phyloP scores from a whole-genome alignment of 495 filamentous ascomycete species.

The Letharia lupina region DNA sequence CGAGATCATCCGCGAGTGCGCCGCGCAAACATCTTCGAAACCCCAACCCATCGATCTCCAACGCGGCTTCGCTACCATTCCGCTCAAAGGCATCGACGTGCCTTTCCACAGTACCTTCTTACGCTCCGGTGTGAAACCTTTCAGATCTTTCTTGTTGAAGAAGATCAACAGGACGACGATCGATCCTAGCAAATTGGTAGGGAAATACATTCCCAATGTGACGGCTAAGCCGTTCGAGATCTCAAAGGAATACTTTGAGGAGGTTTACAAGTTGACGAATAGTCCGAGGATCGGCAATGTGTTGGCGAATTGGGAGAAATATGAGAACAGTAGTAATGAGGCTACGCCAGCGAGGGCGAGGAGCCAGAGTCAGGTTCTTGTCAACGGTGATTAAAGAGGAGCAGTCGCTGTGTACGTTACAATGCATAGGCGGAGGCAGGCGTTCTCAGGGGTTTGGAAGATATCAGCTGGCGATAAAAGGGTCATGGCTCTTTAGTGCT shows the following conservation, averaged over 20 bases:
- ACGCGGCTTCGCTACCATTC: constrained; percentile 94
- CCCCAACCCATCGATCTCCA: constrained; percentile 78
- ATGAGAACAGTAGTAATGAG: constrained; percentile 43
- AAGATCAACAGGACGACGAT: constrained; percentile 99
- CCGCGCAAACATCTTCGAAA: constrained; percentile 77
- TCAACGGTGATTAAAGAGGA: constrained; percentile 9
- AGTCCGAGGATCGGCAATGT: constrained; percentile 85
- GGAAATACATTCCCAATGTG: constrained; percentile 98
- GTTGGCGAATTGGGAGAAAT: constrained; percentile 74
- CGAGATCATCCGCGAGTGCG: constrained; percentile 78
- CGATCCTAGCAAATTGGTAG: constrained; percentile 89
- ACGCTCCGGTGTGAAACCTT: constrained; percentile 94
- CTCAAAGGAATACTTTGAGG: constrained; percentile 98
- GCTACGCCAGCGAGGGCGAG: constrained; percentile 17
- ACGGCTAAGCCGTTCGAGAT: constrained; percentile 92
- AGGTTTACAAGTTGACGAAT: constrained; percentile 89
- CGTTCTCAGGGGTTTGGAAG: not conserved
- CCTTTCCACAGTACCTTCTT: constrained; percentile 99
- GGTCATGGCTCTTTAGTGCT: not conserved
- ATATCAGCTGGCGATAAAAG: not conserved
- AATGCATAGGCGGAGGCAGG: not conserved
- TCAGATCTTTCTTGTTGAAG: constrained; percentile 94
- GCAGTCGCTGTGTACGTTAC: not conserved
- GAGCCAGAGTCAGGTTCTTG: constrained; percentile 14
- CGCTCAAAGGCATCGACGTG: constrained; percentile 92